Conservation (phyloP, 495 filamentous ascomycete species). For the Letharia lupina region DNA sequence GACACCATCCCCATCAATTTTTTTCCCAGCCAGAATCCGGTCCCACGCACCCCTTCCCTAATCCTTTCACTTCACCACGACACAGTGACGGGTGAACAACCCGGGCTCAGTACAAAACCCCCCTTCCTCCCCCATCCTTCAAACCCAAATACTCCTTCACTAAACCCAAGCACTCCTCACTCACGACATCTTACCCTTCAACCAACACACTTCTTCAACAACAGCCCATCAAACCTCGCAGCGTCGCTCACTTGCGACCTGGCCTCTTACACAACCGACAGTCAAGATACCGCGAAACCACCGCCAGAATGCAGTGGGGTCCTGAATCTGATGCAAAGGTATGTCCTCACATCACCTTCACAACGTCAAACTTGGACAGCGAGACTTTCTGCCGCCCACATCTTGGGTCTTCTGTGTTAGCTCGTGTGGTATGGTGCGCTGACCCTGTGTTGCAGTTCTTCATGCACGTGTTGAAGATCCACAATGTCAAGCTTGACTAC, state of each 20-base stretch:
- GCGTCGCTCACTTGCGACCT: neutral
- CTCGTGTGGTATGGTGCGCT: neutral
- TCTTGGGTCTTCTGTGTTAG: neutral
- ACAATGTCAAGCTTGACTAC: slow-evolving; percentile 9
- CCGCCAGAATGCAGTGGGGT: slow-evolving; percentile 13
- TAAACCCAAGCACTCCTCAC: neutral
- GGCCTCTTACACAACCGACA: neutral
- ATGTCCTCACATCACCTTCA: neutral
- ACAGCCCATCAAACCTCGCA: neutral
- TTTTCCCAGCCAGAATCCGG: neutral
- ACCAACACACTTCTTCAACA: neutral
- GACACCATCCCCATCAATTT: neutral
- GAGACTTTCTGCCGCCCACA: neutral
- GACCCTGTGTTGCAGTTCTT: neutral
- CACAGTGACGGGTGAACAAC: neutral
- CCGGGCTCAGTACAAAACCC: neutral
- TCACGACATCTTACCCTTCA: neutral
- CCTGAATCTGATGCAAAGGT: slow-evolving; percentile 7
- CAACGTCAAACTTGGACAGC: neutral
- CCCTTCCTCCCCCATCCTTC: neutral
- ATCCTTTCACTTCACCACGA: neutral
- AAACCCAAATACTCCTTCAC: neutral
- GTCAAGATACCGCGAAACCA: neutral
- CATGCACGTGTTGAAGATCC: slow-evolving; percentile 7
- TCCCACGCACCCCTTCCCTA: neutral